These are phyloP conservation scores for Annona squamosa DNA, from an alignment of 164 flowering plant species.

Conservation along the genomic window DNA sequence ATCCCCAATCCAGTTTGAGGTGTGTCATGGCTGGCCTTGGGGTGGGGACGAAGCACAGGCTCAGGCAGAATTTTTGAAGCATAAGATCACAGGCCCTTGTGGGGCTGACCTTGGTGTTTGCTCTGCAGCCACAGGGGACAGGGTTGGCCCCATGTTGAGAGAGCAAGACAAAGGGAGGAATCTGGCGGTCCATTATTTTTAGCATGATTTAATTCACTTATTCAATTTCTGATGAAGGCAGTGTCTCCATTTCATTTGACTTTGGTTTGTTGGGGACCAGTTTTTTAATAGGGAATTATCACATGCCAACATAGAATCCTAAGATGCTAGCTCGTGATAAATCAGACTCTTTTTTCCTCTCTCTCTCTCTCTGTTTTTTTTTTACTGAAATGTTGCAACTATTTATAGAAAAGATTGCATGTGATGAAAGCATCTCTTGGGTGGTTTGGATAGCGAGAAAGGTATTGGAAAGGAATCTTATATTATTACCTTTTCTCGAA, in stretches of 20 bases:
- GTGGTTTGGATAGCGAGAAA: no score
- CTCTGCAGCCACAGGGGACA: neutral
- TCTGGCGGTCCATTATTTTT: neutral
- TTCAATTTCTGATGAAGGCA: neutral
- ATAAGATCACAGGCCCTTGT: neutral
- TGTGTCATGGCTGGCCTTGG: neutral
- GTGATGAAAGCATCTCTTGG: no score
- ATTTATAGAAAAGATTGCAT: no score
- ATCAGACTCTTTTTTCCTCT: neutral
- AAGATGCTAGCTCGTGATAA: neutral
- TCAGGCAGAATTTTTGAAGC: neutral
- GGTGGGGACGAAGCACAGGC: neutral
- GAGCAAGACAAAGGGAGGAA: neutral
- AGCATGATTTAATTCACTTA: neutral
- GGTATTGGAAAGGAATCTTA: no score
- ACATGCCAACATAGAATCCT: neutral
- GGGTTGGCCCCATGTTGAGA: neutral
- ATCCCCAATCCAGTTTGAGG: neutral
- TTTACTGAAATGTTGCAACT: no score
- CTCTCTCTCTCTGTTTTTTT: neutral
- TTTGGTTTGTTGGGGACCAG: neutral
- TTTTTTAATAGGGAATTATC: neutral
- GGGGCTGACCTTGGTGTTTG: neutral
- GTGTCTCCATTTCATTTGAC: neutral
- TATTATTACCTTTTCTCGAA: no score